Conservation (phyloP, 129 eudicot genomes). For the Oenanthe sinensis region DNA sequence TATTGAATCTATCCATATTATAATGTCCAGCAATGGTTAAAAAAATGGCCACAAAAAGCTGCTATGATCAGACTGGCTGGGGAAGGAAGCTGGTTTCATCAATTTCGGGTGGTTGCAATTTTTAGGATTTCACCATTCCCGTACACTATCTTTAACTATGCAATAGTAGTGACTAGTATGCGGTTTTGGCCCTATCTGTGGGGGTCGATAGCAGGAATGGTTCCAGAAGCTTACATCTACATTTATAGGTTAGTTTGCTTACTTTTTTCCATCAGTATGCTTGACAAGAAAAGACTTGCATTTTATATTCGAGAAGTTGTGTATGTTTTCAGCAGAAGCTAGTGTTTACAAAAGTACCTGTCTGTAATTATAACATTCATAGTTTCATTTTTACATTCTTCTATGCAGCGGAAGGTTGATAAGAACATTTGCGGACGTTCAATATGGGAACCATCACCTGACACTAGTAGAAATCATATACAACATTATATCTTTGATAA, state of each 20-base stretch:
- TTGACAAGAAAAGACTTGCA: background rate
- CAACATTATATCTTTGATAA: slow-evolving; percentile 66
- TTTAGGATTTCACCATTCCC: slow-evolving; percentile 93
- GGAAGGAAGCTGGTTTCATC: slow-evolving; percentile 80
- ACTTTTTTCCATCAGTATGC: background rate
- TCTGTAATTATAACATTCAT: background rate
- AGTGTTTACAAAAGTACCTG: background rate
- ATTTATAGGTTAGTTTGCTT: slow-evolving; percentile 52
- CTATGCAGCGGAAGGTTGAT: slow-evolving; percentile 73
- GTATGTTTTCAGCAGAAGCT: background rate
- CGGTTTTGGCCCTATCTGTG: slow-evolving; percentile 79
- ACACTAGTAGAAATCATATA: slow-evolving; percentile 67
- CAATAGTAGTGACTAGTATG: slow-evolving; percentile 77
- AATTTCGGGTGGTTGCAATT: slow-evolving; percentile 75
- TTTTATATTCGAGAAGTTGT: background rate
- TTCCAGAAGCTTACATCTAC: slow-evolving; percentile 87
- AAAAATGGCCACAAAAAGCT: slow-evolving; percentile 79
- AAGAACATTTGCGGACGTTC: slow-evolving; percentile 74
- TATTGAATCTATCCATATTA: background rate
- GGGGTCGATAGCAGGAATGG: slow-evolving; percentile 87
- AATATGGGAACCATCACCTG: slow-evolving; percentile 62
- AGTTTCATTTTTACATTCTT: slow-evolving; percentile 3
- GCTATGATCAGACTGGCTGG: slow-evolving; percentile 81
- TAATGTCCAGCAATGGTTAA: slow-evolving; percentile 65
- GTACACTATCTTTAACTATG: slow-evolving; percentile 81